Evolutionary conservation across 257 asterid species (phyloP).

Genomic region (Coffea canephora): DNA sequence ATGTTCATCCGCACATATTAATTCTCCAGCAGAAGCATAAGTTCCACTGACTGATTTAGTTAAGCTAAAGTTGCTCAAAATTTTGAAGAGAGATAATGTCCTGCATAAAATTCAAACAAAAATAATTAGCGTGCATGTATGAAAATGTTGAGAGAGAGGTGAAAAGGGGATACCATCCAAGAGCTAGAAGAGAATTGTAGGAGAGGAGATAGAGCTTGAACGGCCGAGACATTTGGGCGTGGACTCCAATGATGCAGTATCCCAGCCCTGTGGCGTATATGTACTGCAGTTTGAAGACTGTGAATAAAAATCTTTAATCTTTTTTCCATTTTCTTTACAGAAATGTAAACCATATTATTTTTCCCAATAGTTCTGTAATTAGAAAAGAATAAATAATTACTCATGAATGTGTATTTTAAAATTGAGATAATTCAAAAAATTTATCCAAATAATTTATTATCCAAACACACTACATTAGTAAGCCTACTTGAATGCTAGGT

Average conservation of each 20-base stretch:
- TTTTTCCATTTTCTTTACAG: no score
- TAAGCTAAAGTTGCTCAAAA: slow-evolving; percentile 44
- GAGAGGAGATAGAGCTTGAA: slow-evolving; percentile 51
- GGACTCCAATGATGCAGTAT: neutral
- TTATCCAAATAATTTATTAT: no score
- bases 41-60: slow-evolving; percentile 55
- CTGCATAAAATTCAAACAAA: slow-evolving; percentile 34
- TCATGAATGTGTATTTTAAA: no score
- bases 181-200: slow-evolving; percentile 64
- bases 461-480: no score
- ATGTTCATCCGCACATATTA: slow-evolving; percentile 50
- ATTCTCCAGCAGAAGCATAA: slow-evolving; percentile 67
- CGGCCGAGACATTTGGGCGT: slow-evolving; percentile 36
- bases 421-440: no score
- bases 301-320: no score
- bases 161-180: slow-evolving; percentile 60
- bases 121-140: neutral
- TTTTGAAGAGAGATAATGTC: slow-evolving; percentile 55
- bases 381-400: no score
- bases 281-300: neutral
- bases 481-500: no score
- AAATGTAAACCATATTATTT: no score
- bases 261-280: neutral
- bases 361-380: no score
- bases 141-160: neutral